phyloP scores from a whole-genome alignment of 2,329 filamentous ascomycete genomes.

The Cladobotryum mycophilum region DNA sequence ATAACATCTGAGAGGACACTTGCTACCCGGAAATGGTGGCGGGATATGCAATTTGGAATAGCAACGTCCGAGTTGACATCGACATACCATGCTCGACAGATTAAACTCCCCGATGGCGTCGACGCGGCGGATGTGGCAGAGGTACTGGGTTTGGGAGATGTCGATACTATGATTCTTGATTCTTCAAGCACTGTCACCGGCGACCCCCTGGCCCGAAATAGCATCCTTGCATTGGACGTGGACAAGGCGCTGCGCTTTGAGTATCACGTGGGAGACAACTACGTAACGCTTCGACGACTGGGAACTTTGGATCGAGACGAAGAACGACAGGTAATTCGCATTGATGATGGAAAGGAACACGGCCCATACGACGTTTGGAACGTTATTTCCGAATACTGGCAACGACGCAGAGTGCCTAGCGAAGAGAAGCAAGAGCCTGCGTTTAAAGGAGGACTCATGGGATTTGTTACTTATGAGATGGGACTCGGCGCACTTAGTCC shows the following conservation, averaged over 20 bases:
- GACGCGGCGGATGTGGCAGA: slow-evolving; percentile 52
- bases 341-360: slow-evolving; percentile 18
- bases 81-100: slow-evolving; percentile 33
- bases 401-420: slow-evolving; percentile 19
- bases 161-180: slow-evolving; percentile 52
- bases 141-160: slow-evolving; percentile 32
- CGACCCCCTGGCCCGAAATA: slow-evolving; percentile 49
- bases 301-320: slow-evolving; percentile 13
- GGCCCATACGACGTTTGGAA: slow-evolving; percentile 42
- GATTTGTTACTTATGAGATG: slow-evolving; percentile 79
- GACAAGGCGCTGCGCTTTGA: slow-evolving; percentile 51
- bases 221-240: slow-evolving; percentile 65
- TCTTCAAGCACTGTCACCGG: slow-evolving; percentile 49
- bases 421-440: slow-evolving; percentile 30
- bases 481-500: slow-evolving; percentile 46
- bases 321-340: slow-evolving; percentile 22
- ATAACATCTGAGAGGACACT: slow-evolving; percentile 16
- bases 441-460: slow-evolving; percentile 80
- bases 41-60: slow-evolving; percentile 20
- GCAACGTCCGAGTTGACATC: slow-evolving; percentile 24
- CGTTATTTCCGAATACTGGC: slow-evolving; percentile 41
- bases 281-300: slow-evolving; percentile 25
- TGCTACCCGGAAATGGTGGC: slow-evolving; percentile 18
- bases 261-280: slow-evolving; percentile 45
- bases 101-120: slow-evolving; percentile 40